These are phyloP conservation scores for Ananas comosus DNA, from an alignment of 176 grass and related monocot genomes.

Conservation along the genomic window DNA sequence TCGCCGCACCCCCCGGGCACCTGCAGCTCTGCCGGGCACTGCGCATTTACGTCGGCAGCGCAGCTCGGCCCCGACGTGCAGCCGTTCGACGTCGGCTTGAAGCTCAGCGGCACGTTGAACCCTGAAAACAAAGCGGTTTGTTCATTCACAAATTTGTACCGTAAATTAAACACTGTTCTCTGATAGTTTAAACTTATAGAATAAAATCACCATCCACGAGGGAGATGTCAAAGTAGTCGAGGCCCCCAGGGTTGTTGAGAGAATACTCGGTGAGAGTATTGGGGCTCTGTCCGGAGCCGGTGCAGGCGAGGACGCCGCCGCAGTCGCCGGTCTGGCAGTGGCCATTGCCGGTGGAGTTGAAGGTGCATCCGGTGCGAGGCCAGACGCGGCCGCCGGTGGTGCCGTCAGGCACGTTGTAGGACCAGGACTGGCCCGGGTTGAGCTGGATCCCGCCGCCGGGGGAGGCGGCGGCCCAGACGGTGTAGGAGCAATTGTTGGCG, in stretches of 20 bases:
- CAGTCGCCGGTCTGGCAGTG: conserved; percentile 42
- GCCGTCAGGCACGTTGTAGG: conserved; percentile 12
- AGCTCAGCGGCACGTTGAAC: not conserved
- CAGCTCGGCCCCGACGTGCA: conserved; percentile 14
- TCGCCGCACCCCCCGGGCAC: conserved; percentile 31
- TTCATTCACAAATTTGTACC: too few relatives aligned
- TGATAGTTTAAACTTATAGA: too few relatives aligned
- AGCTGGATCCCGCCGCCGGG: conserved; percentile 36
- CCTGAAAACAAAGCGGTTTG: not conserved
- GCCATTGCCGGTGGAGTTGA: conserved; percentile 33
- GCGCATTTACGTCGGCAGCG: conserved; percentile 16
- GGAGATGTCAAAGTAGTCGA: conserved; percentile 37
- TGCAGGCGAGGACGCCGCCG: conserved; percentile 31
- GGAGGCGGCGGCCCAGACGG: conserved; percentile 26
- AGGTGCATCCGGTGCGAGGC: conserved; percentile 49
- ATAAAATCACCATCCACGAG: not conserved
- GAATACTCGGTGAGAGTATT: conserved; percentile 4
- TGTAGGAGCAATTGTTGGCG: conserved; percentile 39
- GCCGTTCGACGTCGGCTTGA: not conserved
- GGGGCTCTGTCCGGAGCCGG: not conserved
- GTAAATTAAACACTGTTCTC: too few relatives aligned
- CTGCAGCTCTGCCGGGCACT: conserved; percentile 26
- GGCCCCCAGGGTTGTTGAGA: not conserved
- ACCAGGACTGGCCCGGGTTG: conserved; percentile 28
- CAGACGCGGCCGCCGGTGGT: conserved; percentile 34